A percentile compares a stretch with the other conserved stretches of the same genome.
phyloP scores from a whole-genome alignment of 2,329 filamentous ascomycete species.

The Chalaropsis thielavioides region DNA sequence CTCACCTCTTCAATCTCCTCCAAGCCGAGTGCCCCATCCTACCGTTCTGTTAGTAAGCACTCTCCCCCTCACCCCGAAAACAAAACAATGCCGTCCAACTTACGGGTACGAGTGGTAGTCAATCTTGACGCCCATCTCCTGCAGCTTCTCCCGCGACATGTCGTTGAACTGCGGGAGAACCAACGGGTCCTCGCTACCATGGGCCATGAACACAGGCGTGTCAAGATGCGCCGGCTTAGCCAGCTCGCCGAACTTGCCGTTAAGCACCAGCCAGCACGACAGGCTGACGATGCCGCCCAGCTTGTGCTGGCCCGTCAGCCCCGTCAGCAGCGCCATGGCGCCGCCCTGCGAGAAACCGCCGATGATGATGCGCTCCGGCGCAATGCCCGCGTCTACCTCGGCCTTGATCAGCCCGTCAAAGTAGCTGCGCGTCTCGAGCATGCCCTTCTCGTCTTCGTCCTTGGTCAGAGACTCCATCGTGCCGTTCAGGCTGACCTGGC shows the following conservation, averaged over 20 bases:
- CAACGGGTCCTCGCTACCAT: constrained; percentile 64
- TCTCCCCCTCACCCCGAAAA: not conserved
- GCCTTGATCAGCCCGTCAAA: constrained; percentile 65
- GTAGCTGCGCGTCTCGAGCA: constrained; percentile 57
- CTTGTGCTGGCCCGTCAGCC: constrained; percentile 57
- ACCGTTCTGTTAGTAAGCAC: not conserved
- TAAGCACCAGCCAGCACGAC: constrained; percentile 65
- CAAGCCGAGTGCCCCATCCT: constrained; percentile 66
- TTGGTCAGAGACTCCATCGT: constrained; percentile 23
- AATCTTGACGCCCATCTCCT: constrained; percentile 55
- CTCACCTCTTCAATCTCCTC: constrained; percentile 76
- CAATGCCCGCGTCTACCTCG: constrained; percentile 69
- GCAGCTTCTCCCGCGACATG: constrained; percentile 51
- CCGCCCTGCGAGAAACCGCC: constrained; percentile 81
- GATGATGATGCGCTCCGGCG: constrained; percentile 67
- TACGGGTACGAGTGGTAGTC: constrained; percentile 63
- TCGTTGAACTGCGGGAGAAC: constrained; percentile 56
- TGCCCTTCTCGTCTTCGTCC: constrained; percentile 55
- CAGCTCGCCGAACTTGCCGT: constrained; percentile 31
- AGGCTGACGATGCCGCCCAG: constrained; percentile 80
- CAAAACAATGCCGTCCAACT: constrained; percentile 22
- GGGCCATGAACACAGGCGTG: constrained; percentile 78
- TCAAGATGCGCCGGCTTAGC: constrained; percentile 37
- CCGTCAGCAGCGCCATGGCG: constrained; percentile 70
- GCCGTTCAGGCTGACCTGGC: constrained; percentile 23